phyloP scores from a whole-genome alignment of 306 rosid species.

The Fagus sylvatica region DNA sequence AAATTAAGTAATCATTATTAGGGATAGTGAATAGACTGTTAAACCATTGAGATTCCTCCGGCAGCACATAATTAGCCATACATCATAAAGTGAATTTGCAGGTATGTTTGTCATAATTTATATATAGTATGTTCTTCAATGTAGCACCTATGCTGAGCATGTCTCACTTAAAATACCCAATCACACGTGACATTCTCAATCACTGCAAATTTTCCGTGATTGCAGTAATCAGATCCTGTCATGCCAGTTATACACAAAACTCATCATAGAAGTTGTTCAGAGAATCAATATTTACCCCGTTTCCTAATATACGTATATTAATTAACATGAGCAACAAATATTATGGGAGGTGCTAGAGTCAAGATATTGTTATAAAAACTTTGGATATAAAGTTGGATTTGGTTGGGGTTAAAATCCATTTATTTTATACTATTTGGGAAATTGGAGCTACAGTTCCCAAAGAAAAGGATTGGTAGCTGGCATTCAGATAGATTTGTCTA shows the following conservation, averaged over 20 bases:
- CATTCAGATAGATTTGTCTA: constrained; percentile 24
- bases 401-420: background rate
- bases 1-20: background rate
- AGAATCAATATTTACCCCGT: constrained; percentile 11
- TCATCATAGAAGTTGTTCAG: constrained; percentile 34
- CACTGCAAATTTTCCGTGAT: constrained; percentile 21
- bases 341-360: background rate
- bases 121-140: constrained; percentile 36
- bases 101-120: constrained; percentile 47
- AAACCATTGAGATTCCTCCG: background rate
- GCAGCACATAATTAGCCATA: background rate
- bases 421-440: constrained; percentile 33
- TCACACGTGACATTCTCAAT: constrained; percentile 32
- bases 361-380: background rate
- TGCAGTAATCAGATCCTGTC: constrained; percentile 16
- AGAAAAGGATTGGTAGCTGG: constrained; percentile 39
- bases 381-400: background rate
- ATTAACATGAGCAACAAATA: background rate
- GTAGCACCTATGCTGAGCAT: constrained; percentile 26
- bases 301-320: background rate
- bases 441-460: constrained; percentile 46
- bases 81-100: constrained; percentile 7
- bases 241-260: constrained; percentile 9
- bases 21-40: background rate
- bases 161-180: constrained; percentile 32